These are phyloP conservation scores for Selenicereus undatus DNA, from an alignment of 148 eudicot species.

Conservation along the genomic window DNA sequence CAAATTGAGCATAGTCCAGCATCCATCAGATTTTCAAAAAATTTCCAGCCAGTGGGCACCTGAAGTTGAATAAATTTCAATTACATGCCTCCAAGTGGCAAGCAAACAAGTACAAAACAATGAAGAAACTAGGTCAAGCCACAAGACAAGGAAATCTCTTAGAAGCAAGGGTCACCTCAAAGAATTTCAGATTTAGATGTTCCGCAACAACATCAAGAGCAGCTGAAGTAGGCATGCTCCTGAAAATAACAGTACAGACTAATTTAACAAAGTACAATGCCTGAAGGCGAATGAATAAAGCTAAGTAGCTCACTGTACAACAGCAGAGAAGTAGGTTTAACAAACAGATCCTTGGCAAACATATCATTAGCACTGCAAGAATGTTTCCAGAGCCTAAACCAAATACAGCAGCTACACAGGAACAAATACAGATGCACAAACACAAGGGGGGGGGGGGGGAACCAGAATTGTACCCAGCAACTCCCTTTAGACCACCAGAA, in stretches of 20 bases:
- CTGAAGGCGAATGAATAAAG: slow-evolving; percentile 12
- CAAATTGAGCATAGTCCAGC: slow-evolving; percentile 90
- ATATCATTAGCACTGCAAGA: not conserved
- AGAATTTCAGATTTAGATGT: slow-evolving; percentile 73
- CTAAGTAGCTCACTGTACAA: not conserved
- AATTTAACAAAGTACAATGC: not conserved
- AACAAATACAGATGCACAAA: not conserved
- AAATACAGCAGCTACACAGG: slow-evolving; percentile 6
- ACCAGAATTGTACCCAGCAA: slow-evolving; percentile 65
- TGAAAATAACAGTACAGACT: slow-evolving; percentile 27
- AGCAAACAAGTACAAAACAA: slow-evolving; percentile 6
- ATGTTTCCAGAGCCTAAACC: not conserved
- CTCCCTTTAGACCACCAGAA: slow-evolving; percentile 89
- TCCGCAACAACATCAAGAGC: slow-evolving; percentile 96
- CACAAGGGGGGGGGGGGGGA: not conserved
- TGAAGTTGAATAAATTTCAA: slow-evolving; percentile 15
- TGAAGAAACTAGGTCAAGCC: not conserved
- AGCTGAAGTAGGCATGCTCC: slow-evolving; percentile 99
- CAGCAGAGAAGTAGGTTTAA: not conserved
- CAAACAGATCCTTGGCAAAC: not conserved
- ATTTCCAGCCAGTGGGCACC: slow-evolving; percentile 99
- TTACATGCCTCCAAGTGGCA: not conserved
- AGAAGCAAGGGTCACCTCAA: slow-evolving; percentile 55
- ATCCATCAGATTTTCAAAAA: slow-evolving; percentile 96
- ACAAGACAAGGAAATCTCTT: not conserved